phyloP scores from a whole-genome alignment of 1,139 yeast genomes.

The Hanseniaspora sp. region DNA sequence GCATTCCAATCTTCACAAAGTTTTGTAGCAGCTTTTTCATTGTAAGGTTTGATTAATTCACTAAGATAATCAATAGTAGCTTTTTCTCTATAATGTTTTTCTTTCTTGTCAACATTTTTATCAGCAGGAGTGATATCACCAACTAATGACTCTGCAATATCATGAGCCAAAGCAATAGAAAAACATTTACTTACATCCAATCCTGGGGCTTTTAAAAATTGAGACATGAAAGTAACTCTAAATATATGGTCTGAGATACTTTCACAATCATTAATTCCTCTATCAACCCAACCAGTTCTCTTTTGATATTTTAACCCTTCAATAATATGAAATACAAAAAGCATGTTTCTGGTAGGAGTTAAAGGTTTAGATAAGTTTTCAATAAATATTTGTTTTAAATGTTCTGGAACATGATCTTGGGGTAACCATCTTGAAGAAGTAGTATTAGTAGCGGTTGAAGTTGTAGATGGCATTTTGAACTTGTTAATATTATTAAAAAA shows the following conservation, averaged over 20 bases:
- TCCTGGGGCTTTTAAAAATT: conserved; percentile 50
- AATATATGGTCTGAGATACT: conserved; percentile 94
- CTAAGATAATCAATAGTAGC: conserved; percentile 61
- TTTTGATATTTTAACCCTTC: conserved; percentile 65
- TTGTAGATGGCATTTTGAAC: neutral
- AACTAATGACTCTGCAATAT: conserved; percentile 84
- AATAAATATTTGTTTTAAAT: conserved; percentile 19
- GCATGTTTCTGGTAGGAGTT: conserved; percentile 38
- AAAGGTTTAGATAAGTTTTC: conserved; percentile 16
- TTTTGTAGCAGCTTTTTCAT: conserved; percentile 51
- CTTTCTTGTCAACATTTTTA: conserved; percentile 47
- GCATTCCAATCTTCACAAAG: conserved; percentile 73
- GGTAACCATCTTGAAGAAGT: conserved; percentile 24
- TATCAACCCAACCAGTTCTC: conserved; percentile 91
- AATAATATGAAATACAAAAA: conserved; percentile 67
- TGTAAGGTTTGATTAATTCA: conserved; percentile 52
- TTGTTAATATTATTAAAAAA: neutral
- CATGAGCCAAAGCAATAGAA: conserved; percentile 81
- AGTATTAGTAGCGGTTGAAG: no score
- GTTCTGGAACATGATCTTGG: conserved; percentile 25
- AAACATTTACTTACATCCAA: conserved; percentile 51
- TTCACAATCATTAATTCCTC: conserved; percentile 50
- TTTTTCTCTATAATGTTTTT: conserved; percentile 73
- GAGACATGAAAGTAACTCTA: conserved; percentile 77
- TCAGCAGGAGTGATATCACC: conserved; percentile 93